phyloP scores from a whole-genome alignment of 108 stramenopile genomes.

The Conticribra guillardii region DNA sequence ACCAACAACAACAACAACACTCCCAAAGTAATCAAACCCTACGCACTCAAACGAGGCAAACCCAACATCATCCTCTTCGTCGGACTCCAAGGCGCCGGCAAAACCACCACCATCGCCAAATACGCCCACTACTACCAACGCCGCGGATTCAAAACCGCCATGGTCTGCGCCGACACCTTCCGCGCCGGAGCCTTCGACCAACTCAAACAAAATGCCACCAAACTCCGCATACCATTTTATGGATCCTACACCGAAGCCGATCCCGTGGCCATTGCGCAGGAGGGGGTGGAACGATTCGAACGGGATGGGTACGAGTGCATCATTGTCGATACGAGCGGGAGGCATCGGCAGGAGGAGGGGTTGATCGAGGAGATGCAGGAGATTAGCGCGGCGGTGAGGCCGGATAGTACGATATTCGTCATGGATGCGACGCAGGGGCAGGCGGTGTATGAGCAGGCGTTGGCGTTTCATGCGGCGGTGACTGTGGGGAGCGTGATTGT shows the following conservation, averaged over 20 bases:
- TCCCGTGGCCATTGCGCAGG: slow-evolving; percentile 94
- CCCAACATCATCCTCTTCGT: slow-evolving; percentile 97
- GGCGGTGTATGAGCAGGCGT: slow-evolving; percentile 95
- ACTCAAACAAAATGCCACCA: slow-evolving; percentile 98
- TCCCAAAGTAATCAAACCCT: slow-evolving; percentile 45
- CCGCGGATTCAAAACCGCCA: slow-evolving; percentile 85
- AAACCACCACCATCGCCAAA: slow-evolving; percentile 98
- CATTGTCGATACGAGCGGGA: slow-evolving; percentile 96
- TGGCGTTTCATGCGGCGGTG: slow-evolving; percentile 91
- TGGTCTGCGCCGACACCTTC: slow-evolving; percentile 99
- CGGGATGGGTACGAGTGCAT: slow-evolving; percentile 95
- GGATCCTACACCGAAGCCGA: slow-evolving; percentile 96
- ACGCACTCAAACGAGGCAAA: slow-evolving; percentile 83
- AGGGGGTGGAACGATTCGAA: slow-evolving; percentile 93
- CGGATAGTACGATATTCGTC: slow-evolving; percentile 94
- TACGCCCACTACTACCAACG: slow-evolving; percentile 95
- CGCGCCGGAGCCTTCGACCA: slow-evolving; percentile 99
- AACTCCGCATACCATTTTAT: slow-evolving; percentile 94
- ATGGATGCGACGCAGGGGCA: slow-evolving; percentile 99
- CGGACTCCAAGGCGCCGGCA: slow-evolving; percentile 97
- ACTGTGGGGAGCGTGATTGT: slow-evolving; percentile 95
- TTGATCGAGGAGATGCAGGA: slow-evolving; percentile 99
- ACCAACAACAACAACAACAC: no score
- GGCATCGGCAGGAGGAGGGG: slow-evolving; percentile 95
- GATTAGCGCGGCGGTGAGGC: slow-evolving; percentile 87